Evolutionary conservation across 2,329 filamentous ascomycete genomes (phyloP).

Genomic region (Ophiocordyceps robertsii): DNA sequence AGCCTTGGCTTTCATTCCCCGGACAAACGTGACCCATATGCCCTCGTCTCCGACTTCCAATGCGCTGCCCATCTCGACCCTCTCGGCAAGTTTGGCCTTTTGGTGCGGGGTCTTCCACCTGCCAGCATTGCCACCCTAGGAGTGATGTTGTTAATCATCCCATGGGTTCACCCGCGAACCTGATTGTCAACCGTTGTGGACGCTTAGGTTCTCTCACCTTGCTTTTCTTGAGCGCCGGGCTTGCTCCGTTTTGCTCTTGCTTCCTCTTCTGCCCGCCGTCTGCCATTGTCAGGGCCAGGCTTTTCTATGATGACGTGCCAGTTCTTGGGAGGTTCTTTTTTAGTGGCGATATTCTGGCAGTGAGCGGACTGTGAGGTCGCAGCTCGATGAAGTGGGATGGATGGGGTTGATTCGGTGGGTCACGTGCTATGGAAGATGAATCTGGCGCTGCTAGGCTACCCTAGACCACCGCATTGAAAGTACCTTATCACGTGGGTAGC

Average conservation of each 20-base stretch:
- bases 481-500: too few species aligned
- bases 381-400: too few species aligned
- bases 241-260: conserved; percentile 12
- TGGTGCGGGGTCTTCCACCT: conserved; percentile 51
- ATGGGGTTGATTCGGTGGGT: too few species aligned
- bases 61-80: conserved; percentile 26
- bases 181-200: not conserved
- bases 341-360: too few species aligned
- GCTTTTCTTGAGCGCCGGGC: conserved; percentile 22
- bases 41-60: conserved; percentile 58
- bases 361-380: too few species aligned
- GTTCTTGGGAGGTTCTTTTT: too few species aligned
- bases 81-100: conserved; percentile 30
- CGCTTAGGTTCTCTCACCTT: conserved; percentile 17
- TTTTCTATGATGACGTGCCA: not conserved
- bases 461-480: too few species aligned
- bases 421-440: too few species aligned
- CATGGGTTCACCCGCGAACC: not conserved
- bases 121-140: conserved; percentile 36
- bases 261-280: conserved; percentile 22
- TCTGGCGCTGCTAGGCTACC: too few species aligned
- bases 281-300: conserved; percentile 10
- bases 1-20: conserved; percentile 57
- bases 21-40: conserved; percentile 67
- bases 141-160: not conserved